A percentile compares a stretch with the other conserved stretches of the same genome.
Conservation (phyloP, 2,329 filamentous ascomycete species). For the Cadophora sp. region DNA sequence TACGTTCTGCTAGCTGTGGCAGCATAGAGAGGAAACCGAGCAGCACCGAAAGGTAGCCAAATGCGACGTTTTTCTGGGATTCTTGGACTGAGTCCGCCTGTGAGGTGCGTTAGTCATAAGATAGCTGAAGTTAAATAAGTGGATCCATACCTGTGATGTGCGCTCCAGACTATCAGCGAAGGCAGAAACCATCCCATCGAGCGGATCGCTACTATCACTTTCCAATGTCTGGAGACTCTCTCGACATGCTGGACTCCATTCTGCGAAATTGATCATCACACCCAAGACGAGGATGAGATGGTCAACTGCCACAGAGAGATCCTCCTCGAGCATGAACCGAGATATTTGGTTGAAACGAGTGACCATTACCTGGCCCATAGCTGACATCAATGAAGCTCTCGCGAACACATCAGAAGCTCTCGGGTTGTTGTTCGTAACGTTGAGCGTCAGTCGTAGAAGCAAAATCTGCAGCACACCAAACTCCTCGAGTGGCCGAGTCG, state of each 20-base stretch:
- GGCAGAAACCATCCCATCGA: constrained; percentile 66
- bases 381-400: constrained; percentile 59
- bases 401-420: constrained; percentile 74
- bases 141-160: constrained; percentile 68
- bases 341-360: constrained; percentile 57
- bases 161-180: constrained; percentile 73
- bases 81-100: constrained; percentile 77
- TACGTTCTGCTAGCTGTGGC: constrained; percentile 48
- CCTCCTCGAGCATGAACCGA: constrained; percentile 54
- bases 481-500: constrained; percentile 46
- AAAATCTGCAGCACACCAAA: constrained; percentile 45
- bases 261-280: constrained; percentile 85
- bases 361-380: constrained; percentile 58
- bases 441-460: constrained; percentile 74
- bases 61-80: constrained; percentile 79
- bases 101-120: constrained; percentile 19
- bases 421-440: constrained; percentile 82
- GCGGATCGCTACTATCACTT: constrained; percentile 49
- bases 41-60: constrained; percentile 85
- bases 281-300: constrained; percentile 80
- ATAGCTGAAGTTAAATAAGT: neutral
- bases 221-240: constrained; percentile 51
- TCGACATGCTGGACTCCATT: constrained; percentile 72
- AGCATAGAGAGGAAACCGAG: constrained; percentile 80
- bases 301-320: constrained; percentile 65